phyloP scores from a whole-genome alignment of 306 rosid species.

The Lathyrus aphaca region DNA sequence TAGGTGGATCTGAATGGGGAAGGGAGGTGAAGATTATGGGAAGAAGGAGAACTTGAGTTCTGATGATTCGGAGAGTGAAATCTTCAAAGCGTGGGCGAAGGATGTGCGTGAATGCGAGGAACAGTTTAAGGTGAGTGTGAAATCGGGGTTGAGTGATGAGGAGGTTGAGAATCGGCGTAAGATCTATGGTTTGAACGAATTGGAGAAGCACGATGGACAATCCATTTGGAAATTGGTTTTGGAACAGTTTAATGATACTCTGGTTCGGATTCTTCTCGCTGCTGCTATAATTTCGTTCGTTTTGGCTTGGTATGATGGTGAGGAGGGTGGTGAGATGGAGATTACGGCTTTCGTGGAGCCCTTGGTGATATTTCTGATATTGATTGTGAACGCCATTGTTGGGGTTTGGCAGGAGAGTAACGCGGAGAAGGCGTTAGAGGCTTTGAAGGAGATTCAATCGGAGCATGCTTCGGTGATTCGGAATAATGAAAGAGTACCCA shows the following conservation, averaged over 20 bases:
- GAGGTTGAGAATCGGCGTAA: slow-evolving; percentile 60
- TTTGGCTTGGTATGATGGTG: slow-evolving; percentile 84
- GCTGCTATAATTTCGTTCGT: slow-evolving; percentile 90
- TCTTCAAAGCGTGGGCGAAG: slow-evolving; percentile 73
- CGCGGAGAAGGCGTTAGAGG: slow-evolving; percentile 94
- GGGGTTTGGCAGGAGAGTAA: slow-evolving; percentile 97
- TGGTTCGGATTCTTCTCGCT: slow-evolving; percentile 79
- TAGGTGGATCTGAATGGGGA: slow-evolving; percentile 56
- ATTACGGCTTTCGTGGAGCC: slow-evolving; percentile 67
- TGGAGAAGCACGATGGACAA: slow-evolving; percentile 83
- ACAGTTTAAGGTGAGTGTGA: slow-evolving; percentile 55
- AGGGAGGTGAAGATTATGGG: slow-evolving; percentile 58
- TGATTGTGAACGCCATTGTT: slow-evolving; percentile 66
- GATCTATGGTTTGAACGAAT: slow-evolving; percentile 72
- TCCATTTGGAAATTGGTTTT: slow-evolving; percentile 69
- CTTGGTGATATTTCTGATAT: slow-evolving; percentile 54
- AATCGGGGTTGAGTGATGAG: slow-evolving; percentile 44
- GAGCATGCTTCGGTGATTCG: slow-evolving; percentile 77
- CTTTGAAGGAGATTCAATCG: slow-evolving; percentile 90
- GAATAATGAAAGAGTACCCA: slow-evolving; percentile 45
- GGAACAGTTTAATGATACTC: slow-evolving; percentile 86
- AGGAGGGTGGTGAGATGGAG: slow-evolving; percentile 60
- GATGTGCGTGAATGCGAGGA: slow-evolving; percentile 72
- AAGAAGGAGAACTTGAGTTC: slow-evolving; percentile 41
- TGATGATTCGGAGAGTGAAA: slow-evolving; percentile 31